Conservation (phyloP, 2,329 filamentous ascomycete species). For the Arthrobotrys pseudoclavata region DNA sequence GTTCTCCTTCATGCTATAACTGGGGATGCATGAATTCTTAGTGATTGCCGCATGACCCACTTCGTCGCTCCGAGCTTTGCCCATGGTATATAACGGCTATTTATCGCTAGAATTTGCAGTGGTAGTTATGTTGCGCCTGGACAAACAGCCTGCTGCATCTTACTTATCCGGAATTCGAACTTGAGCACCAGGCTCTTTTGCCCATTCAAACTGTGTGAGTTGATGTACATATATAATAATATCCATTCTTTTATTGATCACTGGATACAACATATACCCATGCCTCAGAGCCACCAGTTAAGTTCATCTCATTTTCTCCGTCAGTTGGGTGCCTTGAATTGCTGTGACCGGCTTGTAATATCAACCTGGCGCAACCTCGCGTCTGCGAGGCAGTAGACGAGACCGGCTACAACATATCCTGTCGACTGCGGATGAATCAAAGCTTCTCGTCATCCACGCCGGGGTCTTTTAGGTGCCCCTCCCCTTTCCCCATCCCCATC, state of each 20-base stretch:
- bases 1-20: constrained; percentile 10
- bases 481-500: constrained; percentile 41
- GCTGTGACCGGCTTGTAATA: constrained; percentile 32
- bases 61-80: constrained; percentile 43
- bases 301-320: constrained; percentile 53
- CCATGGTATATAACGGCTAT: constrained; percentile 58
- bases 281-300: constrained; percentile 41
- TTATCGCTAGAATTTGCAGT: constrained; percentile 34
- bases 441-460: constrained; percentile 48
- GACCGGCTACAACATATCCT: constrained; percentile 45
- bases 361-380: constrained; percentile 46
- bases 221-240: constrained; percentile 55
- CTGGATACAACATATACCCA: constrained; percentile 50
- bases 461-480: constrained; percentile 42
- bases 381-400: constrained; percentile 57
- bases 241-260: constrained; percentile 54
- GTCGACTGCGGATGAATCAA: constrained; percentile 41
- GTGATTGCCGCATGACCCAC: constrained; percentile 58
- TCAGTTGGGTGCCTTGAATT: constrained; percentile 37
- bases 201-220: constrained; percentile 28
- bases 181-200: constrained; percentile 21
- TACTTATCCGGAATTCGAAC: constrained; percentile 58
- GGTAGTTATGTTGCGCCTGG: constrained; percentile 48
- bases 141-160: constrained; percentile 51
- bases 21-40: constrained; percentile 19